Evolutionary conservation across 305 asterid genomes (phyloP), one percentile per base, ranked within the genome.

Genomic region (Fraxinus albicans): DNA sequence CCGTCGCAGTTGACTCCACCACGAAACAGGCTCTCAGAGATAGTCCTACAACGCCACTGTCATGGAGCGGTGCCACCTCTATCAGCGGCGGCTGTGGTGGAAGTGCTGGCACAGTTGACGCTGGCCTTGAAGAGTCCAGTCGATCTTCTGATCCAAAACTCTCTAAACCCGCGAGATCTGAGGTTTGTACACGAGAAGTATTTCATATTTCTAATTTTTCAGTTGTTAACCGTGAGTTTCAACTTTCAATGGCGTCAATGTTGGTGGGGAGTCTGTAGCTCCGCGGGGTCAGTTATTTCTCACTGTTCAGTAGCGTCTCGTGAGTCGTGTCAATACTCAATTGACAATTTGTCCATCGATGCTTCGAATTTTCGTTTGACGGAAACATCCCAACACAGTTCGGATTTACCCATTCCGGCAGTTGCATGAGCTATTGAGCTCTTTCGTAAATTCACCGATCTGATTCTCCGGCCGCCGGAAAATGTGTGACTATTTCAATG

Each of bases 11-110:
- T 15, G 78, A 60, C 13, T 19, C 70, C 29, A 21, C 29, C 4
- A 21, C 10, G 31, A 60, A 79, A 29, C 72, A 80, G 75, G 70
- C 82, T 1, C 88, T 53, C 47, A 77, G 86, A 38, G 90, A 77
- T 81, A 91, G 94, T 79, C 94, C 94, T 19, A 87, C 90, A 78
- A 91, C 92, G 17, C 92, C 92, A 81, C 92, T 91, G 23, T 89
- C 92, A n/a, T 91, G 89, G 88, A 88, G 90, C 88, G 91, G 89
- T 81, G 91, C 88, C 83, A 87, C 91, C 86, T 90, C 92, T 77
- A 29, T 84, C 86, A 89, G 94, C 82, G 89, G 89, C 10, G 89
- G 88, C 50, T 86, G 87, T 27, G 85, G 77, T 36, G 84, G 80
- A 2, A 53, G 63, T 53, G 63, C 63, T 5, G 23, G 23, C 63